phyloP scores from a whole-genome alignment of 2,329 filamentous ascomycete species.

The Didymella exigua region DNA sequence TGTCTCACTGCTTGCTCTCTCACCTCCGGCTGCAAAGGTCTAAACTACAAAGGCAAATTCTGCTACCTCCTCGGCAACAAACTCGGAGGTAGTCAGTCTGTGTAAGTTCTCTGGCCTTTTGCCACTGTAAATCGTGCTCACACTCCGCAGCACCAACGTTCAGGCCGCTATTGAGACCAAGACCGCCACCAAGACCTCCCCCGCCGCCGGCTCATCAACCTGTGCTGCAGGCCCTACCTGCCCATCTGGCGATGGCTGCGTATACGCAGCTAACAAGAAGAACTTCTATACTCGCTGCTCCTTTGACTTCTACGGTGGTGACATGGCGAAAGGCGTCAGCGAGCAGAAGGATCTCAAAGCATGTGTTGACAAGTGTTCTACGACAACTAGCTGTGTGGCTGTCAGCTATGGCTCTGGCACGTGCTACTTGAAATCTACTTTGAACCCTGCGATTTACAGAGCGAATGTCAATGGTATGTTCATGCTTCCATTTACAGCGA shows the following conservation, averaged over 20 bases:
- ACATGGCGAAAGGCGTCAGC: background rate
- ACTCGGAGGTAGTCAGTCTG: background rate
- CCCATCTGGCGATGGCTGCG: background rate
- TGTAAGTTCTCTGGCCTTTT: background rate
- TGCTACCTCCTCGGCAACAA: constrained; percentile 22
- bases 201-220: background rate
- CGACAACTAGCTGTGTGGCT: background rate
- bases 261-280: background rate
- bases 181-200: background rate
- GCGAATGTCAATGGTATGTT: background rate
- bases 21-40: constrained; percentile 6
- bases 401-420: background rate
- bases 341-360: background rate
- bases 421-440: background rate
- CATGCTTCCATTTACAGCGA: background rate
- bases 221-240: background rate
- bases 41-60: constrained; percentile 16
- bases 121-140: background rate
- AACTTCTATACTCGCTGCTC: background rate
- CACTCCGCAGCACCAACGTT: background rate
- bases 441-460: background rate
- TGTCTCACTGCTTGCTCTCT: constrained; percentile 20
- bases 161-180: constrained; percentile 6
- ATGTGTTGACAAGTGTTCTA: background rate
- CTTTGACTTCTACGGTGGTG: background rate